Evolutionary conservation across 768 basidiomycete genomes (phyloP), one percentile per base, ranked within the genome.

Genomic region (Galerina marginata): DNA sequence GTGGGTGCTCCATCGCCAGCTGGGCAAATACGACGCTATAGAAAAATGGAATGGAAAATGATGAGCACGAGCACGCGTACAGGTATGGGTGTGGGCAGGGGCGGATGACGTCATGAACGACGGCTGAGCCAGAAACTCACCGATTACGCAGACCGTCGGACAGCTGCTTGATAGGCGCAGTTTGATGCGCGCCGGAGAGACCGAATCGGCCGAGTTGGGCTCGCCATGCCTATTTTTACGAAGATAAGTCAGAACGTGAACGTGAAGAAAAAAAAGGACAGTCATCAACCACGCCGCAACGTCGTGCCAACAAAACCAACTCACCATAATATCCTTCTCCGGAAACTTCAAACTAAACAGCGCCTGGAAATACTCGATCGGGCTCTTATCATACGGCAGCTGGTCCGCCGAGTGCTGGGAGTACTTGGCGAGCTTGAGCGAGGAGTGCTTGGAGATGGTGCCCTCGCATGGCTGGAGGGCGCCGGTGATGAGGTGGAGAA

Each of bases 341-440:
- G 97, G 96, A 79, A 86, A 96, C 75, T 94, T 96, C 62, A 86
- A 75, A 39, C 75, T 63, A 77, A 95, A 99, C 51, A 91, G 75
- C 14, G 69, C 69, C 76, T 95, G 93, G 81, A 99, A 93, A 78
- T 99, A 94, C 76, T 99, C 97, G 68, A 99, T 86, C 3, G 97
- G 96, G 25, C 87, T 81, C 72, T 85, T 85, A 63, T 96, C 89
- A 75, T 97, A 99, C 25, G 97, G 97, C 9, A 99, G 87, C 75
- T 99, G 97, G 76, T 99, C 97, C 29, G 97, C 96, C 55, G 91
- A 93, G 81, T 99, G 97, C 79, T 99, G 97, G 5, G 92, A 95
- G 83, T 99, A 99, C 77, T 99, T 99, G 65, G 95, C 93, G 59
- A 99, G 87, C 76, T 99, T 99, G 67, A 99, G 85, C 16, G 82